Conservation (phyloP, 2,329 filamentous ascomycete genomes). For the Thyridium curvatum region DNA sequence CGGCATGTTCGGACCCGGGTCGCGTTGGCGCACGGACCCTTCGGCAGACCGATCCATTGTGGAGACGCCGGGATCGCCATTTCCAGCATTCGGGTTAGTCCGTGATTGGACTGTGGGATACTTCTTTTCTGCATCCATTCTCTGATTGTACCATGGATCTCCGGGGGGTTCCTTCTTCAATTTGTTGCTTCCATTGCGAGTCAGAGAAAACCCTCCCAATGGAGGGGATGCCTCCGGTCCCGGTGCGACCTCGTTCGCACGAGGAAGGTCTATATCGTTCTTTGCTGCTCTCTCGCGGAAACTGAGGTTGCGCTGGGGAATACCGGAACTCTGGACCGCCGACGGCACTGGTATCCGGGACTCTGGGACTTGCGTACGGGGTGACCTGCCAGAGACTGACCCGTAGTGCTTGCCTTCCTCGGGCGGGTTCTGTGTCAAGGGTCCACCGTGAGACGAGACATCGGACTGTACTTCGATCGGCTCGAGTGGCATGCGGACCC, state of each 20-base stretch:
- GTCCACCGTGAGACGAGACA: constrained; percentile 14
- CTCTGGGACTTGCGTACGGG: constrained; percentile 14
- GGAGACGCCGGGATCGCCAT: constrained; percentile 1
- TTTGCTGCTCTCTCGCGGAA: constrained; percentile 52
- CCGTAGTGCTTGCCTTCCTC: constrained; percentile 20
- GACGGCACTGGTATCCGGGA: constrained; percentile 18
- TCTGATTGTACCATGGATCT: constrained; percentile 39
- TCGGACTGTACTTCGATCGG: constrained; percentile 12
- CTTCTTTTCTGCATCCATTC: constrained; percentile 35
- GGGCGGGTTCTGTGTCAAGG: constrained; percentile 22
- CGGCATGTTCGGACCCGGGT: constrained; percentile 4
- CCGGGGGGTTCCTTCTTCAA: constrained; percentile 50
- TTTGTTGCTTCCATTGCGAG: constrained; percentile 50
- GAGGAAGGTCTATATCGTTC: constrained; percentile 31
- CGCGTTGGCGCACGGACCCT: constrained; percentile 8
- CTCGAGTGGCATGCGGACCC: constrained; percentile 11
- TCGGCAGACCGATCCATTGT: constrained; percentile 4
- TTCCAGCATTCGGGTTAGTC: constrained; percentile 11
- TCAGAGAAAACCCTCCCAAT: constrained; percentile 17
- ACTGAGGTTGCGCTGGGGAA: constrained; percentile 50
- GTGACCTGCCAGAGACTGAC: constrained; percentile 18
- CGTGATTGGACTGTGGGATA: constrained; percentile 19
- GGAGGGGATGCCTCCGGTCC: too few relatives aligned
- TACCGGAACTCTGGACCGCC: constrained; percentile 17
- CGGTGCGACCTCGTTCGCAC: constrained; percentile 11